These are phyloP conservation scores for Dentipellis sp. DNA, from an alignment of 768 basidiomycete species.

Conservation along the genomic window DNA sequence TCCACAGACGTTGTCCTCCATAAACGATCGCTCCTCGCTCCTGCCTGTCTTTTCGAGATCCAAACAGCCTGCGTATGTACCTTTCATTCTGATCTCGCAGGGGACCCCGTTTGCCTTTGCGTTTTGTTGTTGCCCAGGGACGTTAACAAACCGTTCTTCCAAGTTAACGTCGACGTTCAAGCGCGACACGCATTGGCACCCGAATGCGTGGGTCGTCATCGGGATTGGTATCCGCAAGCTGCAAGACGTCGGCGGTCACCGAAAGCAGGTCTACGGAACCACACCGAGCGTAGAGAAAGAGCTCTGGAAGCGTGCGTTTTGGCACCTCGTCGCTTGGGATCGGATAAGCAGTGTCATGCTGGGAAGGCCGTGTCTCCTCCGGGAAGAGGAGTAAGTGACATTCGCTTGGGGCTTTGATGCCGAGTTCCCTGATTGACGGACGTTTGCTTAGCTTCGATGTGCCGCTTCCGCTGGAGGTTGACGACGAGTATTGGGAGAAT, in stretches of 20 bases:
- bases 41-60: conserved; percentile 53
- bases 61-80: conserved; percentile 43
- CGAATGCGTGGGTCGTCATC: conserved; percentile 36
- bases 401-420: not conserved
- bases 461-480: conserved; percentile 42
- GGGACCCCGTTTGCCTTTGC: not conserved
- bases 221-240: conserved; percentile 38
- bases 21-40: conserved; percentile 42
- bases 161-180: conserved; percentile 42
- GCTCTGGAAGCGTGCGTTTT: conserved; percentile 43
- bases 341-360: conserved; percentile 42
- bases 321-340: conserved; percentile 51
- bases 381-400: conserved; percentile 56
- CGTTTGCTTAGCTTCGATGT: conserved; percentile 31
- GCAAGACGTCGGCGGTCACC: conserved; percentile 44
- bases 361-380: conserved; percentile 46
- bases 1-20: conserved; percentile 39
- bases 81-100: not conserved
- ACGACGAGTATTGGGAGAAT: conserved; percentile 48
- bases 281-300: conserved; percentile 32
- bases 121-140: conserved; percentile 8
- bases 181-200: conserved; percentile 35
- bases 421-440: not conserved
- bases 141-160: not conserved
- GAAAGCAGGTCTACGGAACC: conserved; percentile 25